Conservation (phyloP, 495 filamentous ascomycete genomes). For the Trichoderma orchidacearum region DNA sequence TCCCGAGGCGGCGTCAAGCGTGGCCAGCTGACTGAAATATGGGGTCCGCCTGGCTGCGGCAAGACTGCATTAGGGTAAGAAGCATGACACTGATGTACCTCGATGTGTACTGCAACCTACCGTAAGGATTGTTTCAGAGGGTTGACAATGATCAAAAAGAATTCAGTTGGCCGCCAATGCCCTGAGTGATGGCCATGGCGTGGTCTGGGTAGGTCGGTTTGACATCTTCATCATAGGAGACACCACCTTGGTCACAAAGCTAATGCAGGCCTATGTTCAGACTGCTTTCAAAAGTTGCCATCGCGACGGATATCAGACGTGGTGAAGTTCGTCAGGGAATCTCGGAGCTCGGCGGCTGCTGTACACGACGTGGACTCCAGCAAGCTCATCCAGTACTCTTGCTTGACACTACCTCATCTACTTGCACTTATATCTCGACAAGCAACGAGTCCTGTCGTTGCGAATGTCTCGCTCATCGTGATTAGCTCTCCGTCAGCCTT, state of each 20-base stretch:
- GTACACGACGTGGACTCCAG: not conserved
- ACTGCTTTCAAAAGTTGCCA: not conserved
- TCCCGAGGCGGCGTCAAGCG: constrained; percentile 45
- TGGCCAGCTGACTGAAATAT: constrained; percentile 78
- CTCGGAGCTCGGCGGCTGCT: not conserved
- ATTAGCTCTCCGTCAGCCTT: constrained; percentile 64
- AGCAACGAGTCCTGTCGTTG: constrained; percentile 42
- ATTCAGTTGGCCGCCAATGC: constrained; percentile 55
- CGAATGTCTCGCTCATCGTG: constrained; percentile 49
- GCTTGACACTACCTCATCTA: constrained; percentile 57
- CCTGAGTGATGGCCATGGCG: constrained; percentile 44
- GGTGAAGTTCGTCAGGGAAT: constrained; percentile 4
- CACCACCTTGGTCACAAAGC: not conserved
- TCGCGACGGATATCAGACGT: not conserved
- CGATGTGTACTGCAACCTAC: not conserved
- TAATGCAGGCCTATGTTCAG: not conserved
- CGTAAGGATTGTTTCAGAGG: constrained; percentile 3
- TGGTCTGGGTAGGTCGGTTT: constrained; percentile 77
- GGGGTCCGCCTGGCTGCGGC: constrained; percentile 76
- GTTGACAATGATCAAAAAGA: constrained; percentile 24
- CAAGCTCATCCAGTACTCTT: constrained; percentile 17
- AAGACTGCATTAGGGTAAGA: constrained; percentile 73
- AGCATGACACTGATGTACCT: not conserved
- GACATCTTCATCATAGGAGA: not conserved
- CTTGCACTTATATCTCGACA: constrained; percentile 58